Conservation (phyloP, 1,139 yeast genomes). For the Debaryomyces fabryi region DNA sequence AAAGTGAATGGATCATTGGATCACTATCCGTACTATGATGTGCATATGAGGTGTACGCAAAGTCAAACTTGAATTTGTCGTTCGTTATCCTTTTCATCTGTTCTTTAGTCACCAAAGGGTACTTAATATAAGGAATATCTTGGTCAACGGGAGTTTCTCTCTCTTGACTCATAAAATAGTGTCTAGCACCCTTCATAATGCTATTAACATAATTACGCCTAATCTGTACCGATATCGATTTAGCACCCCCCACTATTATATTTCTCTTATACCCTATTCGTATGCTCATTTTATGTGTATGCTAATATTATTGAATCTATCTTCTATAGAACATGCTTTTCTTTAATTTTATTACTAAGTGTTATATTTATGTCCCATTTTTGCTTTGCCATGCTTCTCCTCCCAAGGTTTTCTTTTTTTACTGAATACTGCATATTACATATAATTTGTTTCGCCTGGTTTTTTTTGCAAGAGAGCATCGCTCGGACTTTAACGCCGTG, state of each 20-base stretch:
- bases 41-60: slow-evolving; percentile 50
- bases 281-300: neutral
- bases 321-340: neutral
- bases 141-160: slow-evolving; percentile 27
- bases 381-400: slow-evolving; percentile 6
- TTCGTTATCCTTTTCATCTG: slow-evolving; percentile 40
- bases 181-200: slow-evolving; percentile 30
- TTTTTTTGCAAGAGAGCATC: neutral
- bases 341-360: neutral
- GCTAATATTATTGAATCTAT: neutral
- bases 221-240: neutral
- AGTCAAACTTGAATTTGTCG: slow-evolving; percentile 49
- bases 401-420: slow-evolving; percentile 4
- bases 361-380: neutral
- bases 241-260: neutral
- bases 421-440: neutral
- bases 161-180: slow-evolving; percentile 26
- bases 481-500: slow-evolving; percentile 2
- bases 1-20: slow-evolving; percentile 51
- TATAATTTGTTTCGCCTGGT: neutral
- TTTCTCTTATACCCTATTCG: neutral
- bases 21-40: slow-evolving; percentile 45
- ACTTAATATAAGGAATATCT: slow-evolving; percentile 42
- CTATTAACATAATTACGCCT: slow-evolving; percentile 3
- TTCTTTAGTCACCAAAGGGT: slow-evolving; percentile 45